Conservation (phyloP, 2,329 filamentous ascomycete species). For the Trichoderma breve region DNA sequence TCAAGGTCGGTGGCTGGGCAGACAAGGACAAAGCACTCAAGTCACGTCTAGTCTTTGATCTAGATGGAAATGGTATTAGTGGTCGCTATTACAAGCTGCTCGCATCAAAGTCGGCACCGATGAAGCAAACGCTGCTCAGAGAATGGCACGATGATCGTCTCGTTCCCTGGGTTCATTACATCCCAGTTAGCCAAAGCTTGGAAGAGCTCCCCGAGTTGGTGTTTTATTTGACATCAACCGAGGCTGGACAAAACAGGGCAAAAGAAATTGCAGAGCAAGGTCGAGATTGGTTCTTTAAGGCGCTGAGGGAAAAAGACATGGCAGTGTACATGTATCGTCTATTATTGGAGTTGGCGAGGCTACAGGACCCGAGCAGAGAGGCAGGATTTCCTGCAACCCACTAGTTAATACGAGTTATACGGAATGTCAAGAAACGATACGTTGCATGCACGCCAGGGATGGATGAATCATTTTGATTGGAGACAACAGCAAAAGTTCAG, state of each 20-base stretch:
- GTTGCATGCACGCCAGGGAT: not conserved
- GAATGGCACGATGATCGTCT: slow-evolving; percentile 61
- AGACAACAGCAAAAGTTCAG: not conserved
- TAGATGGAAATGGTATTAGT: slow-evolving; percentile 57
- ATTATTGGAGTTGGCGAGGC: slow-evolving; percentile 53
- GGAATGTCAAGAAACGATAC: not conserved
- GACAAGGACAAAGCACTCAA: slow-evolving; percentile 36
- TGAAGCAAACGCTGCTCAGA: slow-evolving; percentile 52
- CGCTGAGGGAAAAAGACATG: slow-evolving; percentile 58
- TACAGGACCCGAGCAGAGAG: slow-evolving; percentile 35
- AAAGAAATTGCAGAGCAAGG: slow-evolving; percentile 53
- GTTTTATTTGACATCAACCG: slow-evolving; percentile 43
- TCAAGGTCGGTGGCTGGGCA: slow-evolving; percentile 33
- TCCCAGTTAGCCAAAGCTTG: slow-evolving; percentile 50
- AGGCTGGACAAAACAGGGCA: slow-evolving; percentile 48
- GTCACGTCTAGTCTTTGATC: slow-evolving; percentile 47
- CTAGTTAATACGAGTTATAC: not conserved
- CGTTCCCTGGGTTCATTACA: slow-evolving; percentile 55
- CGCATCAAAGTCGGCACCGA: slow-evolving; percentile 43
- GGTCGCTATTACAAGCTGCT: slow-evolving; percentile 53
- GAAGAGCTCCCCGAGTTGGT: slow-evolving; percentile 54
- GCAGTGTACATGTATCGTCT: slow-evolving; percentile 60
- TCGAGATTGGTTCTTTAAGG: slow-evolving; percentile 52
- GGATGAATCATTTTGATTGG: not conserved
- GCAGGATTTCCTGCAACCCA: not conserved